Evolutionary conservation across 306 rosid genomes (phyloP), one percentile per base, ranked within the genome.

Genomic region (Malus orientalis): DNA sequence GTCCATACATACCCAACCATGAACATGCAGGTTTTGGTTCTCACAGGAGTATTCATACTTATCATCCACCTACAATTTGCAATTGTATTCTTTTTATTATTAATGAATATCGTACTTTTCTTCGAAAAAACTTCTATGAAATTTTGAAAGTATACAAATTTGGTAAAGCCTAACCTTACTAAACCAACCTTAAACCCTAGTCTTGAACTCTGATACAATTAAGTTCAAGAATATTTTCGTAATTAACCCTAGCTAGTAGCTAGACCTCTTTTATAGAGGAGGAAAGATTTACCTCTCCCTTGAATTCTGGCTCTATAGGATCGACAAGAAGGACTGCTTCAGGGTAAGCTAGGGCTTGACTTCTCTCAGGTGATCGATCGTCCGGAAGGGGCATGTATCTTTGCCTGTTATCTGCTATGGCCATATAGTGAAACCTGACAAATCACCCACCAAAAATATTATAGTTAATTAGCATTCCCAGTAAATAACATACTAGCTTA

Each of bases 371-470:
- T 42, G n/a, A 65, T 22, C 97, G 75, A 13, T 92, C 97, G 0
- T 89, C 93, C 0, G 91, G 96, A n/a, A 88, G 88, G 5, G 97
- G 97, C 97, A 90, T 92, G 44, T 73, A 77, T 75, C 97, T 92
- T 74, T 90, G 89, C 76, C 96, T 88, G 19, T 85, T 38, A 78
- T 89, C 87, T 6, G 87, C 83, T 15, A 89, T 59, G 0, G 83
- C 96, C 97, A 92, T 92, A 74, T 89, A 90, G 60, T 81, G 87
- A 75, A 89, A 89, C 89, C 97, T 92, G 66, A 36, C 8, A 36
- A 36, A 36, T 36, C 40, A 36, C 40, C 40, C 40, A 36, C 40
- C 40, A 36, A 36, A 36, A 36, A 6, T 36, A 6, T 36, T 36
- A 36, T 6, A 36, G 40, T 36, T 2, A 36, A 36, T 36, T 7